These are phyloP conservation scores for Juglanconis oblonga DNA, from an alignment of 2,329 filamentous ascomycete genomes.

Conservation along the genomic window DNA sequence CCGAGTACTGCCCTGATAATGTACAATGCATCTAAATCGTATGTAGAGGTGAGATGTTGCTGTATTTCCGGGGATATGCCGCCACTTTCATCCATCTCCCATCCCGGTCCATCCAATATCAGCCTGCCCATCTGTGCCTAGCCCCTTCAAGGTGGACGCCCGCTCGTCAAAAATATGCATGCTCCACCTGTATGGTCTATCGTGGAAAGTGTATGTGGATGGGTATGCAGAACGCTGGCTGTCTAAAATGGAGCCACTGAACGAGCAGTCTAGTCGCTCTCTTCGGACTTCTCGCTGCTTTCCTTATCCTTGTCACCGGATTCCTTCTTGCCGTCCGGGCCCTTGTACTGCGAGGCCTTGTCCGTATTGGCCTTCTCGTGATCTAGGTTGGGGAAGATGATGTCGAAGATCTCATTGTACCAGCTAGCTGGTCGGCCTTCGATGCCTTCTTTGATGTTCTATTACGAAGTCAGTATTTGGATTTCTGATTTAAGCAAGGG, in stretches of 20 bases:
- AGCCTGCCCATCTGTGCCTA: background rate
- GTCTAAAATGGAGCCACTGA: background rate
- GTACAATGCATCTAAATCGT: background rate
- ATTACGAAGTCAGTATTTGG: conserved; percentile 19
- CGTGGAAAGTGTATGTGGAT: background rate
- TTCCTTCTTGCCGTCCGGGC: conserved; percentile 41
- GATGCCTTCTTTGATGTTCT: conserved; percentile 98
- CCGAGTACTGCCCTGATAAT: background rate
- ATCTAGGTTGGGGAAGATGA: conserved; percentile 84
- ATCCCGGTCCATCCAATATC: background rate
- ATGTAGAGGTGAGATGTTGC: background rate
- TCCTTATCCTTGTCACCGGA: conserved; percentile 59
- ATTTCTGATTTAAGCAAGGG: background rate
- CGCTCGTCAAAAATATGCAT: background rate
- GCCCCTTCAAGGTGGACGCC: background rate
- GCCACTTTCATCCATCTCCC: background rate
- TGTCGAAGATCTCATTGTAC: conserved; percentile 90
- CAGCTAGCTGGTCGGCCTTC: conserved; percentile 87
- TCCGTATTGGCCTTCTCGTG: conserved; percentile 70
- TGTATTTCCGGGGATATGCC: background rate
- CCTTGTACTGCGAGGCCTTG: conserved; percentile 57
- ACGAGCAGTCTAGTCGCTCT: conserved; percentile 36
- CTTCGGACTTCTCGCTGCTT: conserved; percentile 33
- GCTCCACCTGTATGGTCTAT: background rate
- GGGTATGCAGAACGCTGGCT: background rate